Percentiles rank a stretch among this genome's conserved stretches.
Conservation (phyloP, 805 yeast species). For the Starmerella roubikii region DNA sequence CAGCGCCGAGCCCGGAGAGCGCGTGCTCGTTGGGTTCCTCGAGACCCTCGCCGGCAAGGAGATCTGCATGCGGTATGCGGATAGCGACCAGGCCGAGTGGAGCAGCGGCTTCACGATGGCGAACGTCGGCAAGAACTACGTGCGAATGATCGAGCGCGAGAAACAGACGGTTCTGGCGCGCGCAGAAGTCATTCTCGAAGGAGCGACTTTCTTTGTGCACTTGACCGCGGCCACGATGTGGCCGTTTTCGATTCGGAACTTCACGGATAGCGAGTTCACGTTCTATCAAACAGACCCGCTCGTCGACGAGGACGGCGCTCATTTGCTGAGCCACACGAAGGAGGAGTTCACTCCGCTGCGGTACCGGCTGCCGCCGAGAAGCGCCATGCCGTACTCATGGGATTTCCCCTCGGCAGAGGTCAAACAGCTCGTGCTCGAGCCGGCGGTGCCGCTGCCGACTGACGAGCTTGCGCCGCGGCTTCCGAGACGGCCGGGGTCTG, state of each 20-base stretch:
- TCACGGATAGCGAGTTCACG: slow-evolving; percentile 72
- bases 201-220: slow-evolving; percentile 67
- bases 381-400: slow-evolving; percentile 98
- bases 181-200: slow-evolving; percentile 62
- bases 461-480: not conserved
- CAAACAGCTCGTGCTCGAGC: slow-evolving; percentile 63
- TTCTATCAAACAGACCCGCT: slow-evolving; percentile 77
- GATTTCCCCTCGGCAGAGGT: slow-evolving; percentile 85
- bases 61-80: slow-evolving; percentile 25
- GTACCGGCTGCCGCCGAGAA: slow-evolving; percentile 71
- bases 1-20: slow-evolving; percentile 32
- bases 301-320: slow-evolving; percentile 50
- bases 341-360: slow-evolving; percentile 61
- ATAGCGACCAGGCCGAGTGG: slow-evolving; percentile 51
- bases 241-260: slow-evolving; percentile 89
- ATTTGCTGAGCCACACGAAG: slow-evolving; percentile 21
- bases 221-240: slow-evolving; percentile 65
- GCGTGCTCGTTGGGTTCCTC: slow-evolving; percentile 50
- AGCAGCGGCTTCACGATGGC: slow-evolving; percentile 77
- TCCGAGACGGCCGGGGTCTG: slow-evolving; percentile 1
- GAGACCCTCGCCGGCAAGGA: slow-evolving; percentile 16
- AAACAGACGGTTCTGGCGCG: slow-evolving; percentile 48
- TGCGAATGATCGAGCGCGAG: slow-evolving; percentile 53
- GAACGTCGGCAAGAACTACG: slow-evolving; percentile 68
- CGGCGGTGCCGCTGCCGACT: slow-evolving; percentile 31